Evolutionary conservation across 2,329 filamentous ascomycete genomes (phyloP), one percentile per base, ranked within the genome.

Genomic region (Botryotinia narcissicola): DNA sequence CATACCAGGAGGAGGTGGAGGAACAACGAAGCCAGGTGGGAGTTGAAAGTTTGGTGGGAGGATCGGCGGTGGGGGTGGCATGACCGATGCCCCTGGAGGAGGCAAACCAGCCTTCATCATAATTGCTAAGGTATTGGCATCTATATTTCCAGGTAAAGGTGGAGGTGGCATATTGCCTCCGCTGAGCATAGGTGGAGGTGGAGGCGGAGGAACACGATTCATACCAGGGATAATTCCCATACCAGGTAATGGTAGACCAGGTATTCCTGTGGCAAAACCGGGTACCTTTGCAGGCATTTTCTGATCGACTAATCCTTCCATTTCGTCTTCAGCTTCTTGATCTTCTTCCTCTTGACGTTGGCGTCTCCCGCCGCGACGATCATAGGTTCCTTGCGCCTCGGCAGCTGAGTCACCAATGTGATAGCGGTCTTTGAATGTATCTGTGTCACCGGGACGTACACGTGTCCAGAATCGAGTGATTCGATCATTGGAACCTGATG

Each of bases 381-480:
- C 94, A 89, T 93, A 98, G 1, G 95, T 98, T n/a, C 96, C 96
- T 81, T 96, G 93, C 0, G 94, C 94, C 83, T 98, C 95, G 40
- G 95, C 95, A 0, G 94, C 95, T 12, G 93, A 91, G 83, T 98
- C 95, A 67, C 96, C 96, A 76, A 98, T 96, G 81, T 99, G 96
- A 82, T 97, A 98, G 74, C 94, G 90, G 83, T 99, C 96, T 80
- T 95, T 94, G 83, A 93, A 88, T 78, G 92, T 92, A 71, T 92
- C 91, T n/a, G 87, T 88, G 77, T 98, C 95, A 67, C 96, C 96
- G 2, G 96, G 96, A 66, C 96, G 87, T 25, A 94, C 90, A 60
- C 96, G 91, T 5, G 95, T 94, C 96, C 96, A 99, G 85, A 99
- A 99, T 66, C 96, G 91, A 3, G 96, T 98, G 75, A 97, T 95